Evolutionary conservation across 257 asterid genomes (phyloP).

Genomic region (Cruciata laevipes): DNA sequence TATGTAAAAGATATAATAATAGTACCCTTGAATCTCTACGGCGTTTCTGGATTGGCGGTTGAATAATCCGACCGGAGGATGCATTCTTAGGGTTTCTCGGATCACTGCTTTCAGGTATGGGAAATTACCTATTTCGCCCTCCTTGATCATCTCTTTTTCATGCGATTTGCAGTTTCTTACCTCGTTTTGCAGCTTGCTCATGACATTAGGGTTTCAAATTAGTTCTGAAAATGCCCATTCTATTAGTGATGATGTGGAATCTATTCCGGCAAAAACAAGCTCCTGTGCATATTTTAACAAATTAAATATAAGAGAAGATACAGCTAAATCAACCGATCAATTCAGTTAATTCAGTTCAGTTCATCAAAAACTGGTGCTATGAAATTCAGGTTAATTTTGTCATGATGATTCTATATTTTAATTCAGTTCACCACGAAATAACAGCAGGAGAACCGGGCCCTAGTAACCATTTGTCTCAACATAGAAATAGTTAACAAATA

Average conservation of each 20-base stretch:
- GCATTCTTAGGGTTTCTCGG: constrained; percentile 34
- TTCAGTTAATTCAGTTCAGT: too few species aligned
- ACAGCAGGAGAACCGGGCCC: too few species aligned
- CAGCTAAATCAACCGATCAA: too few species aligned
- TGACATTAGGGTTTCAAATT: not conserved
- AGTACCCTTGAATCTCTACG: constrained; percentile 24
- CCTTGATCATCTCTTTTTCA: not conserved
- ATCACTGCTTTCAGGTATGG: constrained; percentile 30
- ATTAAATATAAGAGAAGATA: too few species aligned
- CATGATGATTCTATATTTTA: too few species aligned
- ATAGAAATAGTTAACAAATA: too few species aligned
- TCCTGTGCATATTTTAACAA: too few species aligned
- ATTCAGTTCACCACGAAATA: too few species aligned
- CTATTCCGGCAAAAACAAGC: not conserved
- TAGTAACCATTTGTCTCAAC: too few species aligned
- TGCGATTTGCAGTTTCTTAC: constrained; percentile 17
- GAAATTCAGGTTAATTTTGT: too few species aligned
- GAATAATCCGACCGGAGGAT: constrained; percentile 40
- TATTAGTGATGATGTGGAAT: not conserved
- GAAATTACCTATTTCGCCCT: not conserved
- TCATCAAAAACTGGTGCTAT: too few species aligned
- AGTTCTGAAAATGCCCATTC: constrained; percentile 3
- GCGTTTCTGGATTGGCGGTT: constrained; percentile 26
- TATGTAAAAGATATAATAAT: too few species aligned
- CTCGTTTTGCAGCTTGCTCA: constrained; percentile 28